phyloP scores from a whole-genome alignment of 2,329 filamentous ascomycete genomes.

The Botryosphaeria dothidea region DNA sequence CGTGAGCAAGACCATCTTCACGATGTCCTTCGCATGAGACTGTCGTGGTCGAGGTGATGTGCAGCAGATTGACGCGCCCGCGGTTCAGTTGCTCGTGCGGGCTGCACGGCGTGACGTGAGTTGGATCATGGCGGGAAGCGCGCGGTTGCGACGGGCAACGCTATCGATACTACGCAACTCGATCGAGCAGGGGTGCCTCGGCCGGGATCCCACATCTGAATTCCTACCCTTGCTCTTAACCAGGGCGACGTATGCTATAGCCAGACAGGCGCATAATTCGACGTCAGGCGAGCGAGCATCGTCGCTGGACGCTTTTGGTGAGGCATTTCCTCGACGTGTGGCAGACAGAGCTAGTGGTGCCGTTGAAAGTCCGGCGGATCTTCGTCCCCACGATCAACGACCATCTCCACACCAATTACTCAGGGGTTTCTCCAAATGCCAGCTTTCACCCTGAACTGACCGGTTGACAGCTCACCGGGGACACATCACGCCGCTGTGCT shows the following conservation, averaged over 20 bases:
- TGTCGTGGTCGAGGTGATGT: background rate
- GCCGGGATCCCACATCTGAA: background rate
- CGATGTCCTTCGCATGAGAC: background rate
- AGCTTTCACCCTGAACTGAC: slow-evolving; percentile 4
- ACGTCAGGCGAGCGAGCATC: background rate
- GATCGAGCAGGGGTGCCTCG: background rate
- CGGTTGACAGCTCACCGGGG: background rate
- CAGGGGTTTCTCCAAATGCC: slow-evolving; percentile 2
- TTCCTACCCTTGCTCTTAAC: background rate
- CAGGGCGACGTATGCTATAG: background rate
- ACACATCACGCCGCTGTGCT: background rate
- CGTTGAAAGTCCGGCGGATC: background rate
- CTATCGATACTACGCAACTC: background rate
- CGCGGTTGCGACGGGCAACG: slow-evolving; percentile 11
- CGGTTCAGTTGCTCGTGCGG: slow-evolving; percentile 3
- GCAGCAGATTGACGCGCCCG: background rate
- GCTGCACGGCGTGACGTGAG: background rate
- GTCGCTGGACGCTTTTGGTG: background rate
- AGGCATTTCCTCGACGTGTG: background rate
- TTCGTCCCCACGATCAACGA: slow-evolving; percentile 2
- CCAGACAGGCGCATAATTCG: background rate
- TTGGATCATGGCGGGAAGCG: background rate
- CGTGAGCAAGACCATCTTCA: slow-evolving; percentile 57
- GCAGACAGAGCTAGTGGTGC: background rate
- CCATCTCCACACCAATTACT: slow-evolving; percentile 17